Evolutionary conservation across 1,139 yeast genomes (phyloP), one percentile per base, ranked within the genome.

Genomic region (Candida sp.): DNA sequence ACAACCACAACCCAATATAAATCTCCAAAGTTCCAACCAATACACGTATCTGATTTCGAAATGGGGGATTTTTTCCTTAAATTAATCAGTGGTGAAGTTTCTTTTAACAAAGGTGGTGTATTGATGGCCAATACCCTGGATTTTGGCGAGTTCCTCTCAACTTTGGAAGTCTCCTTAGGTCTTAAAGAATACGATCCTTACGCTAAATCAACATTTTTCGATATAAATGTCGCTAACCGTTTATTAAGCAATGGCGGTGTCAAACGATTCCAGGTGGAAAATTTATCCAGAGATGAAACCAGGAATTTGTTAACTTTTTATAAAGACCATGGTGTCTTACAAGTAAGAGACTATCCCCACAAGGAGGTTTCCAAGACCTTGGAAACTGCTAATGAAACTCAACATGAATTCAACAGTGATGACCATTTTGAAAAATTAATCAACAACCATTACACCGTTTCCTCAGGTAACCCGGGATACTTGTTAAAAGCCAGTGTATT

Each of bases 381-480:
- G 7, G 29, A 25, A 25, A 25, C 29, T 11, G 11, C 11, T 7
- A 55, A 52, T 34, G 57, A 54, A 33, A 48, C 41, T 8, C 58
- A 55, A 40, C 6, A 22, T 6, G 38, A 27, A 30, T 51, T 52
- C 22, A 61, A 60, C 42, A 50, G 53, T 3, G 64, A 60, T 23
- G 57, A 48, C 27, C 64, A 66, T 44, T 64, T 68, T 45, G 70
- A 68, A 42, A 63, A 56, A 41, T 47, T 65, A 25, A 63, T 64
- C 34, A 79, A 82, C 53, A 79, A 80, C 56, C 81, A 82, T 56
- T 77, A 80, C 50, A 58, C 83, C 32, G 76, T 86, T 50, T 91
- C 96, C 40, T 81, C 84, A 51, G 97, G 97, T 53, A 88, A 87
- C 62, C 91, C 96, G 35, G 77, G 86, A 45, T 81, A 78, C 50